Percentiles rank a stretch among this genome's conserved stretches.
phyloP scores from a whole-genome alignment of 345 rosid genomes.

The Euclidium syriacum region DNA sequence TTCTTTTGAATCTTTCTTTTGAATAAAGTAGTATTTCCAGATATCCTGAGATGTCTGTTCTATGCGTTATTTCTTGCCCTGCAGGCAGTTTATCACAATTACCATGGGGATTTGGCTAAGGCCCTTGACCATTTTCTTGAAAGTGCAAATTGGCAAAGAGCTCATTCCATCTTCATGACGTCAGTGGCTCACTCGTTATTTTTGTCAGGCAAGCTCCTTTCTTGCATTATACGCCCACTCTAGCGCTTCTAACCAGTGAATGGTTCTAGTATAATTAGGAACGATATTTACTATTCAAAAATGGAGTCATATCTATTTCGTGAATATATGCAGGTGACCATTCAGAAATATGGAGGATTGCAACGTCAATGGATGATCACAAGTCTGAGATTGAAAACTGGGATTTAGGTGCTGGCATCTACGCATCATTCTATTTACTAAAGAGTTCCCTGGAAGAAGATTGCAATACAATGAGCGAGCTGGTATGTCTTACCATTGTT shows the following conservation, averaged over 20 bases:
- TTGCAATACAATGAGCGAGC: constrained; percentile 39
- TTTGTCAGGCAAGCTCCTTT: constrained; percentile 57
- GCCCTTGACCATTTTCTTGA: constrained; percentile 85
- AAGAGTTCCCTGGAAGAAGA: constrained; percentile 61
- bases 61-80: neutral
- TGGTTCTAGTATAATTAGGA: neutral
- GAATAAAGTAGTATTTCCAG: no score
- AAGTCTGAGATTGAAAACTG: constrained; percentile 94
- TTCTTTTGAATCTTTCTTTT: no score
- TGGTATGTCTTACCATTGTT: constrained; percentile 40
- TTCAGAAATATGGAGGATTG: constrained; percentile 74
- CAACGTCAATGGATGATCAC: constrained; percentile 73
- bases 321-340: constrained; percentile 51
- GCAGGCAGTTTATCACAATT: constrained; percentile 81
- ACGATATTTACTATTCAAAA: neutral
- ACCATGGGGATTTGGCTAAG: constrained; percentile 56
- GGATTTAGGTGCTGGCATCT: constrained; percentile 94
- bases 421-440: constrained; percentile 63
- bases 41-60: neutral
- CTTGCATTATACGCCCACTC: constrained; percentile 5
- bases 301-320: neutral
- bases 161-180: constrained; percentile 74
- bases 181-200: constrained; percentile 70
- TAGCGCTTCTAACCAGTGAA: neutral
- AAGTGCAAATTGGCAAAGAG: constrained; percentile 87